phyloP scores from a whole-genome alignment of 1,139 yeast species.

The Taphrina flavorubra region DNA sequence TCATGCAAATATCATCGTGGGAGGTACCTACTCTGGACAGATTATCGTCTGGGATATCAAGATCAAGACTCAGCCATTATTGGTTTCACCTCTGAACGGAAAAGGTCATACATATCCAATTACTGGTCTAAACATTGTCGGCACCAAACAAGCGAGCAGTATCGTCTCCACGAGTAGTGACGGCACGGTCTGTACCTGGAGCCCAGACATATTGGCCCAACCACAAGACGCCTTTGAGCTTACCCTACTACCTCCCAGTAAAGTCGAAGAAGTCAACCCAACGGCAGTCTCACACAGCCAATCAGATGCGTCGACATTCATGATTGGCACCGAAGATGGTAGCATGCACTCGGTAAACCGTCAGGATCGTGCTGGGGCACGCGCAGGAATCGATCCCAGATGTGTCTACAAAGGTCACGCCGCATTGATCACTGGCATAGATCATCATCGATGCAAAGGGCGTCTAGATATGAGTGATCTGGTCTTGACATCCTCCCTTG shows the following conservation, averaged over 20 bases:
- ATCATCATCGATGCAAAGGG: slow-evolving; percentile 50
- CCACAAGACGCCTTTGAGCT: slow-evolving; percentile 49
- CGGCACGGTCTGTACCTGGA: slow-evolving; percentile 59
- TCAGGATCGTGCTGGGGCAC: slow-evolving; percentile 52
- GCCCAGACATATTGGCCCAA: slow-evolving; percentile 56
- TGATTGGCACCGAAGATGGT: slow-evolving; percentile 60
- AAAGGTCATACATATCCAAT: slow-evolving; percentile 57
- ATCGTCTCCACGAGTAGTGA: slow-evolving; percentile 57
- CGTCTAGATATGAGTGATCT: slow-evolving; percentile 46
- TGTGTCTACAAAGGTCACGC: slow-evolving; percentile 51
- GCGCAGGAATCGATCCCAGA: slow-evolving; percentile 51
- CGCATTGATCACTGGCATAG: slow-evolving; percentile 53
- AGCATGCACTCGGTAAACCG: slow-evolving; percentile 56
- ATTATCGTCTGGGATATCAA: slow-evolving; percentile 58
- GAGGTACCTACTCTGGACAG: slow-evolving; percentile 60
- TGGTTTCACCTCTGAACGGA: slow-evolving; percentile 51
- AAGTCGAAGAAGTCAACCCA: slow-evolving; percentile 41
- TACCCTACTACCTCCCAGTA: slow-evolving; percentile 47
- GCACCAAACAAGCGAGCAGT: slow-evolving; percentile 51
- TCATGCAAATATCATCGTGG: slow-evolving; percentile 54
- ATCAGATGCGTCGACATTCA: slow-evolving; percentile 53
- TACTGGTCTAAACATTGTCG: slow-evolving; percentile 52
- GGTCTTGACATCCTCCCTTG: slow-evolving; percentile 53
- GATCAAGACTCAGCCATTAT: slow-evolving; percentile 50
- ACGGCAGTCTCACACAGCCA: slow-evolving; percentile 50